Percentiles rank a stretch among this genome's conserved stretches.
phyloP scores from a whole-genome alignment of 2,329 filamentous ascomycete species.

The Eurotiales sp. region DNA sequence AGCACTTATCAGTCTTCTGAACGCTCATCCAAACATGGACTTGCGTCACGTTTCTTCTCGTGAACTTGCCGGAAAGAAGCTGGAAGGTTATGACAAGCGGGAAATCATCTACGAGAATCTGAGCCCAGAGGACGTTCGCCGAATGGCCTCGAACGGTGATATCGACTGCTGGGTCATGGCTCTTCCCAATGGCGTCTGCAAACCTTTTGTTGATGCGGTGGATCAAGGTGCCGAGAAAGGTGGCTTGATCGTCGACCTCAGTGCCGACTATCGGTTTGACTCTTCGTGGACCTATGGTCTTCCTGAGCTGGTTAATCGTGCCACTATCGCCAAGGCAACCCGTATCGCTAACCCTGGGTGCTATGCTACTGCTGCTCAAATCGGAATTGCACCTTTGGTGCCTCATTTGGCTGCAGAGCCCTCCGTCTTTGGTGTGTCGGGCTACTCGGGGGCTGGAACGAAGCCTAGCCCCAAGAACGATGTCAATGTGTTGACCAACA shows the following conservation, averaged over 20 bases:
- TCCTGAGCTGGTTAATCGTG: conserved; percentile 76
- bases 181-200: conserved; percentile 89
- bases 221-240: conserved; percentile 63
- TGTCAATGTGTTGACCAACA: conserved; percentile 74
- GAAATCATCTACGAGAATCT: conserved; percentile 92
- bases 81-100: conserved; percentile 86
- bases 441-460: conserved; percentile 91
- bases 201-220: conserved; percentile 87
- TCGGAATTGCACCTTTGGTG: conserved; percentile 80
- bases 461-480: conserved; percentile 96
- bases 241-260: conserved; percentile 85
- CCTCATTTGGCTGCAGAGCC: conserved; percentile 74
- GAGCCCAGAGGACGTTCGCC: conserved; percentile 76
- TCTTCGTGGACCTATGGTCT: conserved; percentile 82
- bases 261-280: conserved; percentile 94
- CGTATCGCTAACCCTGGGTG: conserved; percentile 92
- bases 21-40: conserved; percentile 84
- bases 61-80: conserved; percentile 80
- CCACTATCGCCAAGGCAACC: conserved; percentile 70
- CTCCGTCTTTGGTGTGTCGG: conserved; percentile 83
- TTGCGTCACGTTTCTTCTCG: conserved; percentile 89
- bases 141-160: conserved; percentile 77
- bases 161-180: conserved; percentile 98
- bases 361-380: conserved; percentile 88
- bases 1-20: conserved; percentile 80